phyloP scores from a whole-genome alignment of 2,329 filamentous ascomycete genomes.

The Beauveria pseudobassiana region DNA sequence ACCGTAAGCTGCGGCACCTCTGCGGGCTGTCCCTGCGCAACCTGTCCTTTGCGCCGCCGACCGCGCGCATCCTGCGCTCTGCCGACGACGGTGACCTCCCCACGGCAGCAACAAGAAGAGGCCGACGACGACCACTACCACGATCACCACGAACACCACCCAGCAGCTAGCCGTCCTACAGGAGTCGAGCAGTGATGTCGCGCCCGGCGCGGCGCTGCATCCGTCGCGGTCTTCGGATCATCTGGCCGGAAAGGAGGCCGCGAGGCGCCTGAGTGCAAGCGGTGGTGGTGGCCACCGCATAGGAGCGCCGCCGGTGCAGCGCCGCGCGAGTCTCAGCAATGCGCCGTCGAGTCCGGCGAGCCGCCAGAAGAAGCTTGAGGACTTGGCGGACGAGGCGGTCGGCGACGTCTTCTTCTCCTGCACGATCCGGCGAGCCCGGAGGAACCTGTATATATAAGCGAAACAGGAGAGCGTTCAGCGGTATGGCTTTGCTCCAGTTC shows the following conservation, averaged over 20 bases:
- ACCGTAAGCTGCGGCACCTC: constrained; percentile 81
- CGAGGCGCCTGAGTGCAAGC: constrained; percentile 18
- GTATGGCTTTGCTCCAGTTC: constrained; percentile 23
- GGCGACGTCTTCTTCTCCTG: constrained; percentile 87
- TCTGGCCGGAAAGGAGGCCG: constrained; percentile 25
- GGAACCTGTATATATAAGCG: constrained; percentile 82
- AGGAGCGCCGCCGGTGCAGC: constrained; percentile 22
- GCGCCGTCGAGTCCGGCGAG: constrained; percentile 37
- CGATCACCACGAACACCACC: too few relatives aligned
- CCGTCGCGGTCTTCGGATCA: constrained; percentile 49
- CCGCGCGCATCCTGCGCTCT: constrained; percentile 45
- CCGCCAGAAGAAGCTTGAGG: constrained; percentile 69
- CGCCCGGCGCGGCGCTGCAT: constrained; percentile 30
- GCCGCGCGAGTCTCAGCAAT: constrained; percentile 43
- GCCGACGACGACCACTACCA: too few relatives aligned
- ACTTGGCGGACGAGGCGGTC: constrained; percentile 61
- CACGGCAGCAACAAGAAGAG: constrained; percentile 42
- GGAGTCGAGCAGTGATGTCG: constrained; percentile 28
- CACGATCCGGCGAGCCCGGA: constrained; percentile 56
- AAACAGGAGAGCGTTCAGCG: constrained; percentile 69
- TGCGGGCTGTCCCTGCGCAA: constrained; percentile 84
- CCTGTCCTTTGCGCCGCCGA: constrained; percentile 57
- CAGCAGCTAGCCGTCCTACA: constrained; percentile 39
- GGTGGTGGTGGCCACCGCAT: constrained; percentile 13
- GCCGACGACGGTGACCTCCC: constrained; percentile 69